These are phyloP conservation scores for Colletotrichum lupini DNA, from an alignment of 2,329 filamentous ascomycete genomes.

Conservation along the genomic window DNA sequence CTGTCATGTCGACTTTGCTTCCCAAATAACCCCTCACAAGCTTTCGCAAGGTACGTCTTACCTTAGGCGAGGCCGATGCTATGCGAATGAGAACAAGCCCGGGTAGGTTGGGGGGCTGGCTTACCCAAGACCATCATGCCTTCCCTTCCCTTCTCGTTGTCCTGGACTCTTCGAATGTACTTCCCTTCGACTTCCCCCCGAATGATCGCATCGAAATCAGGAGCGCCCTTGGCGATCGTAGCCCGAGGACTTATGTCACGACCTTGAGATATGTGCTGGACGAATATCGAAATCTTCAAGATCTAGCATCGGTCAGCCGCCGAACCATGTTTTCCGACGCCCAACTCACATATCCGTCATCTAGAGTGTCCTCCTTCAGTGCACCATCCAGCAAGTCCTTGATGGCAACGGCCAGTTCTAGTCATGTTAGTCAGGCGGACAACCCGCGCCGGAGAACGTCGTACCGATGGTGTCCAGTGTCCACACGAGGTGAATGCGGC, in stretches of 20 bases:
- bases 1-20: slow-evolving; percentile 3
- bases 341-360: slow-evolving; percentile 28
- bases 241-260: slow-evolving; percentile 4
- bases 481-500: slow-evolving; percentile 40
- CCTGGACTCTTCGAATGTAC: slow-evolving; percentile 20
- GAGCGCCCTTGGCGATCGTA: slow-evolving; percentile 13
- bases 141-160: slow-evolving; percentile 8
- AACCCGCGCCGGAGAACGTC: not conserved
- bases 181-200: slow-evolving; percentile 13
- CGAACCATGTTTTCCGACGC: not conserved
- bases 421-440: not conserved
- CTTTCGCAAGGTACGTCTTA: slow-evolving; percentile 4
- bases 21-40: slow-evolving; percentile 5
- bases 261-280: not conserved
- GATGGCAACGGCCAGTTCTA: slow-evolving; percentile 18
- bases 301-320: not conserved
- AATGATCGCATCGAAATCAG: slow-evolving; percentile 12
- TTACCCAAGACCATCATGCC: slow-evolving; percentile 15
- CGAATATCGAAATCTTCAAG: slow-evolving; percentile 4
- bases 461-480: slow-evolving; percentile 40
- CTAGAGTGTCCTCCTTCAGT: slow-evolving; percentile 24
- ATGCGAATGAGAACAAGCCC: not conserved
- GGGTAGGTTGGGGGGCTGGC: not conserved
- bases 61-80: not conserved
- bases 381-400: slow-evolving; percentile 19